Evolutionary conservation across 2,329 filamentous ascomycete genomes (phyloP), one percentile per base, ranked within the genome.

Genomic region (Epichloe gansuensis): DNA sequence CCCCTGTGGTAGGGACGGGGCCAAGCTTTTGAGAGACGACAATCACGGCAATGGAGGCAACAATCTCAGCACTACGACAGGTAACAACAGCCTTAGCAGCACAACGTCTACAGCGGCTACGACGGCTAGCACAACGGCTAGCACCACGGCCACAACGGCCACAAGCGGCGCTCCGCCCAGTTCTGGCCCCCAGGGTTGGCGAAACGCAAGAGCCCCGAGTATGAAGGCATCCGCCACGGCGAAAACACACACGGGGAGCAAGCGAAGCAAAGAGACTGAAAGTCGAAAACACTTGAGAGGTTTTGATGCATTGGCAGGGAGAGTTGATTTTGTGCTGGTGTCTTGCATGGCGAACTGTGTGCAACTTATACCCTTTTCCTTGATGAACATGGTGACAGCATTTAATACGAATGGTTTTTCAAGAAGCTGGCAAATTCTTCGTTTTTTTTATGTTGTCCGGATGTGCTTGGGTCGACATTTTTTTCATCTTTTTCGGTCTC

Each of bases 1-100:
- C 93, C 1, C 93, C 93, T 0, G 72, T 83, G 2, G 76, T 77
- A 2, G 77, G 75, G 2, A 77, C 75, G 1, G 81, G 81, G 2
- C 81, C 81, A 3, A 83, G 80, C 54, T 85, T 85, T 60, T 84
- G 51, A 71, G 80, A 54, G 80, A 84, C 21, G 81, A 83, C 28
- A 64, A 65, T 48, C 52, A 62, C 43, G 48, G 62, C 57, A 37
- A 47, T 8, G 44, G 42, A 11, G 55, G 54, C 28, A 54, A 45
- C 42, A 55, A 52, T n/a, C 57, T 50, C 31, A 55, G 58, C 28
- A 61, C 54, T 23, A 50, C 54, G 13, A 51, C 54, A 11, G 46
- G 44, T 28, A 57, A 54, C 25, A 57, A 52, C 35, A 57, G 57
- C 25, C 60, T 52, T 21, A 49, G 62, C 55, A 60, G 53, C 44